A percentile compares a stretch with the other conserved stretches of the same genome.
Conservation (phyloP, 805 yeast species). For the Lachancea dasiensis region DNA sequence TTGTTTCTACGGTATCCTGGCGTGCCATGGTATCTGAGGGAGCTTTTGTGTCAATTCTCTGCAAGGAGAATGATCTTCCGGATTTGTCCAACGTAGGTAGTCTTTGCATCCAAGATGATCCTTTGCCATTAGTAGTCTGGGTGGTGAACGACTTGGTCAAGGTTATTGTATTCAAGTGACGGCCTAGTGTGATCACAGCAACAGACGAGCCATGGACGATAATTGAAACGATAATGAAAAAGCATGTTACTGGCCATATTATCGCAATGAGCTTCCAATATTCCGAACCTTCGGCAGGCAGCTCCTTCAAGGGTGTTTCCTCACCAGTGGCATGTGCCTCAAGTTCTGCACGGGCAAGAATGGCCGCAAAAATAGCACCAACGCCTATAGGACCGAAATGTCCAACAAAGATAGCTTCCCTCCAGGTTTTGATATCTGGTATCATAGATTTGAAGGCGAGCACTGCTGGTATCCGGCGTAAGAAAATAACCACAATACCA, state of each 20-base stretch:
- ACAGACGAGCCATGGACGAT: slow-evolving; percentile 89
- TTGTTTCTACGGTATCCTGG: slow-evolving; percentile 49
- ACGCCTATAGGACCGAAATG: slow-evolving; percentile 97
- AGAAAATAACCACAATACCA: slow-evolving; percentile 65
- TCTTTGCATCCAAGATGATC: slow-evolving; percentile 75
- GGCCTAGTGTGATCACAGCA: slow-evolving; percentile 69
- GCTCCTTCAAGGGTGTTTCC: slow-evolving; percentile 48
- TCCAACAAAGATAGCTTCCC: slow-evolving; percentile 91
- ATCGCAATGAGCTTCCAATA: slow-evolving; percentile 55
- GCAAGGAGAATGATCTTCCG: slow-evolving; percentile 74
- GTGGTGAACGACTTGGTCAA: slow-evolving; percentile 87
- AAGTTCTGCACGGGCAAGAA: slow-evolving; percentile 66
- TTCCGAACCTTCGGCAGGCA: slow-evolving; percentile 43
- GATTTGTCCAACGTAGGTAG: slow-evolving; percentile 65
- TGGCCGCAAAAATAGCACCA: slow-evolving; percentile 82
- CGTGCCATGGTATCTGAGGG: slow-evolving; percentile 27
- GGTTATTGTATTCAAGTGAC: slow-evolving; percentile 84
- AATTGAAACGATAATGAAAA: slow-evolving; percentile 74
- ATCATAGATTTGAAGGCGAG: slow-evolving; percentile 66
- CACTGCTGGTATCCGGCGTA: slow-evolving; percentile 81
- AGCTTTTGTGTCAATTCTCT: slow-evolving; percentile 68
- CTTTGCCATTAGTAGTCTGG: slow-evolving; percentile 50
- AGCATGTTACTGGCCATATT: slow-evolving; percentile 81
- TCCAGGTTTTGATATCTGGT: slow-evolving; percentile 86
- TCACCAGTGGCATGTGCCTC: slow-evolving; percentile 47